Evolutionary conservation across 2,329 filamentous ascomycete genomes (phyloP).

Genomic region (Tolypocladium inflatum): DNA sequence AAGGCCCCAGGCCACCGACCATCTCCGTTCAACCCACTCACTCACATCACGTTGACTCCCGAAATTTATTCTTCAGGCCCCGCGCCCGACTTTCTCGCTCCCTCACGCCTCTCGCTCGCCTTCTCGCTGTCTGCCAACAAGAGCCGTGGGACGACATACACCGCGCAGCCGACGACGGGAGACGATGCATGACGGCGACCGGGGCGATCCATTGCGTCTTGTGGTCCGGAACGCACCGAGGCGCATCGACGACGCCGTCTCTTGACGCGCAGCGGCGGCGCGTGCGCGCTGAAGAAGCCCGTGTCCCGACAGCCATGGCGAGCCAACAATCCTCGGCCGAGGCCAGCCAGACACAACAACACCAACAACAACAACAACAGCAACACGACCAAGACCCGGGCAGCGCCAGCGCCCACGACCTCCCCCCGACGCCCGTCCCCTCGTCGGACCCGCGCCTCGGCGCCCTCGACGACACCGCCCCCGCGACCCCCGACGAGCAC

Average conservation of each 20-base stretch:
- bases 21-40: too few relatives aligned
- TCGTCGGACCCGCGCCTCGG: constrained; percentile 26
- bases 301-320: not conserved
- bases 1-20: too few relatives aligned
- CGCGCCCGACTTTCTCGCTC: not conserved
- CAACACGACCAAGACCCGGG: not conserved
- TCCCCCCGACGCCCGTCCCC: constrained; percentile 34
- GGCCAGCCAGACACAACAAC: too few relatives aligned
- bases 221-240: constrained; percentile 2
- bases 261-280: not conserved
- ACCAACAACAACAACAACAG: not conserved
- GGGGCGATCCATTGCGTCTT: not conserved
- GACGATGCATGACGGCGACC: constrained; percentile 1
- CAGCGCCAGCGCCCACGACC: constrained; percentile 1
- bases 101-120: not conserved
- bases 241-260: constrained; percentile 4
- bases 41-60: not conserved
- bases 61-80: not conserved
- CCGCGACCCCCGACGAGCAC: constrained; percentile 30
- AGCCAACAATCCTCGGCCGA: not conserved
- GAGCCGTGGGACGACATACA: too few relatives aligned
- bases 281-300: not conserved
- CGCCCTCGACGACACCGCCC: constrained; percentile 12
- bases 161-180: not conserved
- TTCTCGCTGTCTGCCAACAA: not conserved